Conservation (phyloP, 768 basidiomycete genomes). For the Cystofilobasidium macerans region DNA sequence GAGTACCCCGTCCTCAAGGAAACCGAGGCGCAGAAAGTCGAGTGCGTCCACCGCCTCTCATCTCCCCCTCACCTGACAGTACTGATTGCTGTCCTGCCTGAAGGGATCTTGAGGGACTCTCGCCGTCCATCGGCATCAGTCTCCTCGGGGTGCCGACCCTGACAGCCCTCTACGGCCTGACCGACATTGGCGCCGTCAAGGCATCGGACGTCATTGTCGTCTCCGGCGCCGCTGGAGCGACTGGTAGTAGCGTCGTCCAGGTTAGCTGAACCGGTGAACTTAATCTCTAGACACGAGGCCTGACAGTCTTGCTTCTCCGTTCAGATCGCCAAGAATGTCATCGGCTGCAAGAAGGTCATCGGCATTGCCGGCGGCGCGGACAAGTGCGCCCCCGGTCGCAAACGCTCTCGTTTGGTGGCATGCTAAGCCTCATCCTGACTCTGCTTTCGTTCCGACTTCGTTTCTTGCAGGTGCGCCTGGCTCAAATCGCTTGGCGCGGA, state of each 20-base stretch:
- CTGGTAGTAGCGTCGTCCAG: not conserved
- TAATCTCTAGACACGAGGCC: no score
- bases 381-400: no score
- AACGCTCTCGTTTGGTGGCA: no score
- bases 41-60: no score
- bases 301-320: slow-evolving; percentile 9
- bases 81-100: not conserved
- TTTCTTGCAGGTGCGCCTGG: slow-evolving; percentile 20
- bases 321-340: slow-evolving; percentile 35
- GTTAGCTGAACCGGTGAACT: no score
- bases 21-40: not conserved
- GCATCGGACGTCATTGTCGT: slow-evolving; percentile 30
- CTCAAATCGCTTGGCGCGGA: slow-evolving; percentile 37
- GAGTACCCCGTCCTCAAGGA: slow-evolving; percentile 30
- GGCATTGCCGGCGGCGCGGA: not conserved
- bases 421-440: no score
- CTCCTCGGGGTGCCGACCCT: slow-evolving; percentile 29
- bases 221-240: slow-evolving; percentile 34
- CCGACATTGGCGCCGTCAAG: slow-evolving; percentile 30
- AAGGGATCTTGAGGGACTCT: slow-evolving; percentile 24
- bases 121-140: slow-evolving; percentile 25
- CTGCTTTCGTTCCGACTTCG: no score
- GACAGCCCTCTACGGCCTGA: slow-evolving; percentile 32
- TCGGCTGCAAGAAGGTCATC: slow-evolving; percentile 34
- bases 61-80: no score